Base-by-base conservation (phyloP, 1,284 basidiomycete species). In the Apiotrichum domesticum region DNA sequence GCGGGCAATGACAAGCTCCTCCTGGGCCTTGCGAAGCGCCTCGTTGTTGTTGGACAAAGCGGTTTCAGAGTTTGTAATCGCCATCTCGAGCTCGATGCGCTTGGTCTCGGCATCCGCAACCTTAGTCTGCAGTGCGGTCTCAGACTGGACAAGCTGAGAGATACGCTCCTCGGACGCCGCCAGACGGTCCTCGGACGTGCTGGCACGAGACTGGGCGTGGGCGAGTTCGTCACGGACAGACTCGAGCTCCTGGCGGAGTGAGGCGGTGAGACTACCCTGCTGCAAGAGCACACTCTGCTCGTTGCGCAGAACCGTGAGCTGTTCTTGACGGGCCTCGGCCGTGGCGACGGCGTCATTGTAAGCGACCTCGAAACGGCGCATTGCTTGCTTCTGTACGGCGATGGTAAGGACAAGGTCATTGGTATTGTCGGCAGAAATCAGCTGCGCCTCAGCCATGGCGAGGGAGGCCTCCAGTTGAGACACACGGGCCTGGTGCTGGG, bases 221-320 rank as follows among this genome's bases (percentile, higher is more conserved):
- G 32, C 14, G 6, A 57, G 47, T 2, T 47, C 47, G 5, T 13
- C 15, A 3, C 48, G 52, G 8, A 50, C 32, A 2, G 46, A 11
- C 7, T 48, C 59, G 42, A 61, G 55, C 40, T 57, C 50, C 39
- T 46, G 46, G n/a, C 51, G 59, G 11, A 58, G 35, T 6, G 40
- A 32, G 6, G n/a, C 21, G 10, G 35, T 42, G 13, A 40, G 10
- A 0, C 43, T 47, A 1, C 32, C 34, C 34, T 55, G 51, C 8
- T 58, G 42, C 1, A 60, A 42, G 1, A 53, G 56, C 2, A 37
- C 42, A 13, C 42, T n/a, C 45, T 54, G 54, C 45, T 58, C 56
- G 2, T 49, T 45, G 33, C 52, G 41, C 35, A 60, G 52, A 0
- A 40, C 14, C 1, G 48, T 34, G 10, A 54, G 34, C 29, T 55